A percentile compares a stretch with the other conserved stretches of the same genome.
These are phyloP conservation scores for Cytospora chrysosperma DNA, from an alignment of 2,329 filamentous ascomycete species.

Conservation along the genomic window DNA sequence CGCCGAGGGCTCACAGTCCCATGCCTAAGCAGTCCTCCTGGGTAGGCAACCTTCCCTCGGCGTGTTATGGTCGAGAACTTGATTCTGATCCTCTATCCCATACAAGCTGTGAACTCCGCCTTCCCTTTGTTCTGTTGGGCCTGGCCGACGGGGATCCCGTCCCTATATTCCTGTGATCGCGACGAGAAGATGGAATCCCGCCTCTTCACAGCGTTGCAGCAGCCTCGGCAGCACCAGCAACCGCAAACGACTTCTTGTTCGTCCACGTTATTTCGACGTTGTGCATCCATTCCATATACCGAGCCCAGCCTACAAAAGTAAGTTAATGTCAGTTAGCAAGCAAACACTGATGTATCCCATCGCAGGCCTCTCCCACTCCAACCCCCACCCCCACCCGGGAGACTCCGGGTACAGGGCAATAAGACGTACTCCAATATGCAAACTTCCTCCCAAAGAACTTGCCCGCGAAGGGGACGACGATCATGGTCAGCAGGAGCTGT, in stretches of 20 bases:
- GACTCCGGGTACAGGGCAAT: not conserved
- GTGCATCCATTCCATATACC: slow-evolving; percentile 94
- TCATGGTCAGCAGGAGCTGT: slow-evolving; percentile 90
- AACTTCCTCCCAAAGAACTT: slow-evolving; percentile 95
- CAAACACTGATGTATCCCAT: too few species aligned
- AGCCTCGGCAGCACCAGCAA: slow-evolving; percentile 62
- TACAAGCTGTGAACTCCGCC: not conserved
- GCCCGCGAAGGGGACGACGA: slow-evolving; percentile 87
- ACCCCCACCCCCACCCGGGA: too few species aligned
- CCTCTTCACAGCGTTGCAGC: slow-evolving; percentile 50
- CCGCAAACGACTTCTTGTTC: slow-evolving; percentile 62
- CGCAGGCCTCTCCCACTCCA: too few species aligned
- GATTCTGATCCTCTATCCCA: not conserved
- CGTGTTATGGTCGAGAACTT: not conserved
- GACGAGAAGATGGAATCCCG: not conserved
- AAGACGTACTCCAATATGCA: slow-evolving; percentile 85
- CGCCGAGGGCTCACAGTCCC: not conserved
- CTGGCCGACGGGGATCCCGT: not conserved
- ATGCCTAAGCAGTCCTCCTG: not conserved
- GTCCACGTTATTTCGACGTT: slow-evolving; percentile 68
- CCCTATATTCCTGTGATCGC: not conserved
- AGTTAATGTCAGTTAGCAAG: slow-evolving; percentile 21
- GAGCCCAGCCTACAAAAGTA: slow-evolving; percentile 70
- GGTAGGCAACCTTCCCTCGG: not conserved
- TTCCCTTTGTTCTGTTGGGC: not conserved